Evolutionary conservation across 495 filamentous ascomycete genomes (phyloP), one percentile per base, ranked within the genome.

Genomic region (Podospora bellae-mahoneyi): DNA sequence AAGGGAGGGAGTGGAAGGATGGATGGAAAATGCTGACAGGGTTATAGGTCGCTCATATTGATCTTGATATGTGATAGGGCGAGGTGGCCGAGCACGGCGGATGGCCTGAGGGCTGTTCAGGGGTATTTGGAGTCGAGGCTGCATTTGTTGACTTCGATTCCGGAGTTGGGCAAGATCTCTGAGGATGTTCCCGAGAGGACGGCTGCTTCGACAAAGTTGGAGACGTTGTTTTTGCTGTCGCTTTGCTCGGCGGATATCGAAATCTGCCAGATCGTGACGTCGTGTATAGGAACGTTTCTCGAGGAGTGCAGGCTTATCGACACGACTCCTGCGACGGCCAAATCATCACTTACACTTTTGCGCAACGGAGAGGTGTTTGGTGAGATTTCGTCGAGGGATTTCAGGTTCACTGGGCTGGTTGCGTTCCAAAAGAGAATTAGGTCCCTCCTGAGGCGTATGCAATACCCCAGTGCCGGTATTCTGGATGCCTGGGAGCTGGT

Each of bases 401-500:
- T 89, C 74, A 79, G 84, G 53, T 86, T 90, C 62, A 90, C 87
- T 23, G 87, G 87, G 3, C 74, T 88, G 30, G 88, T 89, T 18
- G 87, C 87, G 16, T 90, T 90, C 72, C 87, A 90, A 68, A 89
- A 88, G 67, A 79, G 87, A 19, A 80, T 86, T 30, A 81, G 87
- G 32, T 80, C 75, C 16, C 78, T 88, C 13, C 69, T 90, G 48
- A 78, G 85, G 20, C 84, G 85, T 62, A 88, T 89, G 80, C 81
- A 83, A 55, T 83, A 83, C 69, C 87, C 87, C 10, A 86, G 83
- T 27, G 78, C 79, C 20, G 86, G 87, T 19, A 88, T 90, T 61
- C 77, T 90, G 57, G 82, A 84, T 32, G 87, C 87, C 18, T 90
- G 87, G 87, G 86, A 89, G 72, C 79, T 78, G 5, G 85, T 88